phyloP scores from a whole-genome alignment of 768 basidiomycete genomes.

The Hypholoma fasciculare region DNA sequence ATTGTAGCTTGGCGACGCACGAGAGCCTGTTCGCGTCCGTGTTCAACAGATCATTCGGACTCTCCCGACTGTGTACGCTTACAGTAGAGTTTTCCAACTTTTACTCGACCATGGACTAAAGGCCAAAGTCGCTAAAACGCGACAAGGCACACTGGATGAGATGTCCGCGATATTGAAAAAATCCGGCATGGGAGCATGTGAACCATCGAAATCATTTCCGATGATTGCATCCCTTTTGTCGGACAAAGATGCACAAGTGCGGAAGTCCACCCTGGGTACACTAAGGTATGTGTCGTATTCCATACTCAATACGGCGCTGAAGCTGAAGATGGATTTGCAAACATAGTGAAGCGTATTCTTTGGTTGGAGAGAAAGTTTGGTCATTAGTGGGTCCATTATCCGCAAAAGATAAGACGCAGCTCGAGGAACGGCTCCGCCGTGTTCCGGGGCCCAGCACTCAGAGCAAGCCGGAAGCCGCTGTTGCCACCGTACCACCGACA shows the following conservation, averaged over 20 bases:
- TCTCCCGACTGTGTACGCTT: slow-evolving; percentile 89
- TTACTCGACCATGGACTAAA: slow-evolving; percentile 87
- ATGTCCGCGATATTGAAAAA: slow-evolving; percentile 74
- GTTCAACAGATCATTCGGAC: slow-evolving; percentile 84
- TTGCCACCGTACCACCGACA: slow-evolving; percentile 29
- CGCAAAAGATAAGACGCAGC: slow-evolving; percentile 87
- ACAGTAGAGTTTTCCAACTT: slow-evolving; percentile 87
- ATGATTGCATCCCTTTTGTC: slow-evolving; percentile 76
- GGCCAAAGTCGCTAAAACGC: slow-evolving; percentile 89
- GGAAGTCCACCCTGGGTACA: slow-evolving; percentile 81
- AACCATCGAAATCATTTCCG: slow-evolving; percentile 80
- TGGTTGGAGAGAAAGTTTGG: slow-evolving; percentile 89
- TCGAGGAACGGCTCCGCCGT: slow-evolving; percentile 86
- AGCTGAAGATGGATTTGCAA: too few species aligned
- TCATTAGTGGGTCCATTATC: slow-evolving; percentile 70
- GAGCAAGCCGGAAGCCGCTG: slow-evolving; percentile 34
- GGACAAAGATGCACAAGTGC: slow-evolving; percentile 86
- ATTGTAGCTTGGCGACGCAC: slow-evolving; percentile 85
- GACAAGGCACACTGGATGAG: slow-evolving; percentile 86
- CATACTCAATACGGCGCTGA: neutral
- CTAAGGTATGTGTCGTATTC: slow-evolving; percentile 58
- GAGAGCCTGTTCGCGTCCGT: slow-evolving; percentile 77
- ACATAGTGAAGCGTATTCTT: slow-evolving; percentile 73
- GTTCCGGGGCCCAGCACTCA: slow-evolving; percentile 65
- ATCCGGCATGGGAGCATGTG: slow-evolving; percentile 80